These are phyloP conservation scores for Kuraishia ogatae DNA, from an alignment of 805 yeast species.

Conservation along the genomic window DNA sequence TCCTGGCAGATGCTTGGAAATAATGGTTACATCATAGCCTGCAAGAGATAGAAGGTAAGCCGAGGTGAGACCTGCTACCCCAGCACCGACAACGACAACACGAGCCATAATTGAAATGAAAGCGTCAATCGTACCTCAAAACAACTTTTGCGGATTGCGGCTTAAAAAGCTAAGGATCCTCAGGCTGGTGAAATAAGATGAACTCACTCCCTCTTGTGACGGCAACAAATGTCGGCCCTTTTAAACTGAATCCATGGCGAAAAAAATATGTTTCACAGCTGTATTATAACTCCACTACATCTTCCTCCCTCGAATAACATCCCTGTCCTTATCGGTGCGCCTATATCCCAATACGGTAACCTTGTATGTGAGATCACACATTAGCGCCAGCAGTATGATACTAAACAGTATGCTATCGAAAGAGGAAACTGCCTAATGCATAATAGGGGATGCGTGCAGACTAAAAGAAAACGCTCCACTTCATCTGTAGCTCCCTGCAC, in stretches of 20 bases:
- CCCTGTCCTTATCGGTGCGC: not conserved
- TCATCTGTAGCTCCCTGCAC: not conserved
- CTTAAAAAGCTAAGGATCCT: no score
- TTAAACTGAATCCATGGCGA: not conserved
- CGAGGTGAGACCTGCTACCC: constrained; percentile 45
- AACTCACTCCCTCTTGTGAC: no score
- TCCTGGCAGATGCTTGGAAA: constrained; percentile 45
- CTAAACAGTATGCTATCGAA: not conserved
- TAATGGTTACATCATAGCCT: constrained; percentile 32
- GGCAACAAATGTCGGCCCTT: not conserved
- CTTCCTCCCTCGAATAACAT: not conserved
- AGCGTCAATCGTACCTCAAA: not conserved
- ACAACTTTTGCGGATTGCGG: no score
- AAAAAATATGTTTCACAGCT: not conserved
- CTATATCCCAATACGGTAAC: not conserved
- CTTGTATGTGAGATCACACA: not conserved
- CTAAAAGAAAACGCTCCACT: not conserved
- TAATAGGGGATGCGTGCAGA: no score
- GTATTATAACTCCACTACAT: not conserved
- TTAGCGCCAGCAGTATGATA: not conserved
- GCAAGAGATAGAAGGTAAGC: constrained; percentile 32
- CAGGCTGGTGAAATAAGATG: no score
- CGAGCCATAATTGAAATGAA: not conserved
- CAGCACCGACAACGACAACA: constrained; percentile 30
- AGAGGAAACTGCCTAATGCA: not conserved